Percentiles rank a stretch among this genome's conserved stretches.
phyloP scores from a whole-genome alignment of 106 monocot genomes.

The Dactylorhiza incarnata region DNA sequence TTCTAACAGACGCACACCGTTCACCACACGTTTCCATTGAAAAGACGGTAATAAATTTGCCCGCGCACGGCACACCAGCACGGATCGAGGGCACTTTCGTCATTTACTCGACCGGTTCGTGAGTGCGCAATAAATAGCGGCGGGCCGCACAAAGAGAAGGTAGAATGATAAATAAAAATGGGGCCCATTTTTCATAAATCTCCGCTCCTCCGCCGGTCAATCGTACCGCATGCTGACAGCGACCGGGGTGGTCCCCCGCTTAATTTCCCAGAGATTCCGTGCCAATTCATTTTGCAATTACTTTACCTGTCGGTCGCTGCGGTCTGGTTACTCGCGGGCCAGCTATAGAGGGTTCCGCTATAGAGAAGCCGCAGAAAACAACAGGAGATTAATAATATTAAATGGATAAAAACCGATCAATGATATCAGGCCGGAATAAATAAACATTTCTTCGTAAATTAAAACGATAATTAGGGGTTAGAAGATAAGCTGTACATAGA shows the following conservation, averaged over 20 bases:
- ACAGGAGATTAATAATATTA: no score
- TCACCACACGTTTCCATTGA: no score
- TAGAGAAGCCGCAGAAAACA: background rate
- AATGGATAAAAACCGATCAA: no score
- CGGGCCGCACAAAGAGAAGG: background rate
- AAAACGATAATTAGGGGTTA: background rate
- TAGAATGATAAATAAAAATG: background rate
- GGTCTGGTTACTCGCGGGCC: background rate
- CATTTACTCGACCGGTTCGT: background rate
- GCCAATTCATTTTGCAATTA: background rate
- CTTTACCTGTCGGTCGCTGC: background rate
- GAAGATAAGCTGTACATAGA: background rate
- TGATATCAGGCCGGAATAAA: no score
- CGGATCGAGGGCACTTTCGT: background rate
- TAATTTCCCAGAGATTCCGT: background rate
- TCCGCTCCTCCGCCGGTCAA: background rate
- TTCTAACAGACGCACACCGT: no score
- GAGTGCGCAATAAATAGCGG: background rate
- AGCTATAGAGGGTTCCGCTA: background rate
- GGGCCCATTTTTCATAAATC: background rate
- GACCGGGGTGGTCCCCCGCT: background rate
- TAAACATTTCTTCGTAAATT: no score
- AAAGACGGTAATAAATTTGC: background rate
- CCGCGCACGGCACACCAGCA: background rate
- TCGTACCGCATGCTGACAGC: slow-evolving; percentile 2